A percentile compares a stretch with the other conserved stretches of the same genome.
Evolutionary conservation across 805 yeast genomes (phyloP).

Genomic region (Wickerhamomyces rabaulensis): DNA sequence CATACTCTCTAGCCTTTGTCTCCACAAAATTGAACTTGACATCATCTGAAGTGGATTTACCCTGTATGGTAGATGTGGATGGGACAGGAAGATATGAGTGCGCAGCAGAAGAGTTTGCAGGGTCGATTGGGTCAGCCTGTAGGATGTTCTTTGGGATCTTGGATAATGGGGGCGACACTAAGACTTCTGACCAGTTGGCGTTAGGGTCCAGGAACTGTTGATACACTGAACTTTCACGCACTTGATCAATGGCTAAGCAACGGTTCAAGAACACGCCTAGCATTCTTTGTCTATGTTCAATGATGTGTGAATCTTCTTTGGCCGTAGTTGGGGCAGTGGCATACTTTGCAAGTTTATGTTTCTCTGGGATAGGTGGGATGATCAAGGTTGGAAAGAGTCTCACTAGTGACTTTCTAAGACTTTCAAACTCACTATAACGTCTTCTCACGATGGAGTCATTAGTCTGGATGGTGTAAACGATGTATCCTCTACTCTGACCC

Average conservation of each 20-base stretch:
- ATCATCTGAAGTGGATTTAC: conserved; percentile 30
- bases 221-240: conserved; percentile 61
- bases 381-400: conserved; percentile 75
- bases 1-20: conserved; percentile 39
- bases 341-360: conserved; percentile 52
- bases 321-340: conserved; percentile 38
- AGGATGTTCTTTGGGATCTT: conserved; percentile 48
- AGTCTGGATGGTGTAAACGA: conserved; percentile 74
- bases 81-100: conserved; percentile 65
- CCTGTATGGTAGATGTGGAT: conserved; percentile 27
- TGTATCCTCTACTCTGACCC: conserved; percentile 67
- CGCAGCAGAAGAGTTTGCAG: conserved; percentile 49
- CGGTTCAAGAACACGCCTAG: conserved; percentile 76
- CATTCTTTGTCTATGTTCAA: conserved; percentile 73
- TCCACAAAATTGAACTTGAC: conserved; percentile 37
- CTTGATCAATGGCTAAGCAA: conserved; percentile 54
- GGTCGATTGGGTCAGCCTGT: conserved; percentile 57
- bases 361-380: conserved; percentile 92
- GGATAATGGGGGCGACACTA: conserved; percentile 49
- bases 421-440: conserved; percentile 89
- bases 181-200: conserved; percentile 81
- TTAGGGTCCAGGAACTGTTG: conserved; percentile 84
- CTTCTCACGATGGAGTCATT: conserved; percentile 66
- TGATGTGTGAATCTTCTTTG: conserved; percentile 37
- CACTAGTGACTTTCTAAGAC: conserved; percentile 64